phyloP scores from a whole-genome alignment of 768 basidiomycete genomes.

The Pleurotus pulmonarius region DNA sequence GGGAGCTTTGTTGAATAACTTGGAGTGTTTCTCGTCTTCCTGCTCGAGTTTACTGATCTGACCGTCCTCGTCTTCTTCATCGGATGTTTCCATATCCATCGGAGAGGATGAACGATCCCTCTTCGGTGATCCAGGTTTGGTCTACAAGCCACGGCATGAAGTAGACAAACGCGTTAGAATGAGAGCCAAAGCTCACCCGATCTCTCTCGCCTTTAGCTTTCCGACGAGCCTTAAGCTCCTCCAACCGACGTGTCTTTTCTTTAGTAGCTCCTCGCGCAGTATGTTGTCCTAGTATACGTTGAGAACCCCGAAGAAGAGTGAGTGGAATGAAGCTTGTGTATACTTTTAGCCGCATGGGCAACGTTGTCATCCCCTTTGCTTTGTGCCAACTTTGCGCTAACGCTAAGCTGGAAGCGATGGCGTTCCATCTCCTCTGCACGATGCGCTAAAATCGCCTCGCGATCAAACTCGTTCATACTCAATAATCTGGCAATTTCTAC shows the following conservation, averaged over 20 bases:
- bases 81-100: slow-evolving; percentile 84
- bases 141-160: slow-evolving; percentile 28
- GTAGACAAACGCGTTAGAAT: not conserved
- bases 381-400: slow-evolving; percentile 44
- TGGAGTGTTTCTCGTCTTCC: slow-evolving; percentile 63
- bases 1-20: slow-evolving; percentile 40
- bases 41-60: slow-evolving; percentile 73
- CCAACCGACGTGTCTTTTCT: slow-evolving; percentile 74
- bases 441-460: slow-evolving; percentile 80
- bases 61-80: slow-evolving; percentile 83
- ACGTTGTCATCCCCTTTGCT: slow-evolving; percentile 48
- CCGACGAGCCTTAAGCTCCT: slow-evolving; percentile 82
- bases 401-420: slow-evolving; percentile 62
- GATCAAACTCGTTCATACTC: slow-evolving; percentile 79
- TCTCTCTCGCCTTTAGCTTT: slow-evolving; percentile 89
- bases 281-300: slow-evolving; percentile 58
- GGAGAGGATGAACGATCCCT: slow-evolving; percentile 76
- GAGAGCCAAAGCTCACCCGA: slow-evolving; percentile 44
- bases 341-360: slow-evolving; percentile 75
- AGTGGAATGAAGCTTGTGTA: slow-evolving; percentile 18
- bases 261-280: slow-evolving; percentile 69
- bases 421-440: slow-evolving; percentile 81
- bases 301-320: not conserved
- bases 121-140: slow-evolving; percentile 51
- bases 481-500: slow-evolving; percentile 54